These are phyloP conservation scores for Lactarius pseudohatsudake DNA, from an alignment of 768 basidiomycete genomes.

Conservation along the genomic window DNA sequence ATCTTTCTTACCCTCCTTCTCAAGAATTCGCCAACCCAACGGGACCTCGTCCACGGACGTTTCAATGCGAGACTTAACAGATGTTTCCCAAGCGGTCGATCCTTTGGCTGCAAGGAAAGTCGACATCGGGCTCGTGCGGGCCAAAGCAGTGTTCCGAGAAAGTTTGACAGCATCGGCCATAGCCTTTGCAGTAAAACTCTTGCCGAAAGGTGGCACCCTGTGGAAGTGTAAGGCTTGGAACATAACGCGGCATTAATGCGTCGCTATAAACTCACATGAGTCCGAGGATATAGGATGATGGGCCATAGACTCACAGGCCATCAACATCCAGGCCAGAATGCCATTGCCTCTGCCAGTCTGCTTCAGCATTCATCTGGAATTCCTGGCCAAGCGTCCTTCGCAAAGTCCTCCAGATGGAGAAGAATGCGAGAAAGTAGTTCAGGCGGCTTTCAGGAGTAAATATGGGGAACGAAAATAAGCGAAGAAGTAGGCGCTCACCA, in stretches of 20 bases:
- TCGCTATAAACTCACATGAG: slow-evolving; percentile 37
- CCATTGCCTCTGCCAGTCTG: slow-evolving; percentile 38
- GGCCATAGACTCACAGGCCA: slow-evolving; percentile 51
- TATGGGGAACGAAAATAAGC: slow-evolving; percentile 19
- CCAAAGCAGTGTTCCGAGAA: slow-evolving; percentile 56
- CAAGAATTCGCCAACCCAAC: slow-evolving; percentile 71
- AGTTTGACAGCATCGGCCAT: slow-evolving; percentile 61
- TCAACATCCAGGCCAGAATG: slow-evolving; percentile 50
- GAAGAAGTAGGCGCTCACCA: slow-evolving; percentile 48
- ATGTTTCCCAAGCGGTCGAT: slow-evolving; percentile 72
- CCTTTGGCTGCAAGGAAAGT: slow-evolving; percentile 69
- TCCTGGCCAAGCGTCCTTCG: slow-evolving; percentile 53
- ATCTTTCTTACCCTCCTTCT: slow-evolving; percentile 48
- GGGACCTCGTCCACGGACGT: slow-evolving; percentile 57
- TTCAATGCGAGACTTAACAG: slow-evolving; percentile 56
- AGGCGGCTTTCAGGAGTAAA: slow-evolving; percentile 51
- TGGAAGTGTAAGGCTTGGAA: slow-evolving; percentile 54
- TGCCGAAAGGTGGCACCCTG: slow-evolving; percentile 48
- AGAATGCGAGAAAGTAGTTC: slow-evolving; percentile 61
- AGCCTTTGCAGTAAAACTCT: slow-evolving; percentile 57
- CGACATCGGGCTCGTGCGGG: slow-evolving; percentile 65
- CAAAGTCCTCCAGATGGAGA: slow-evolving; percentile 51
- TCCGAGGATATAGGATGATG: slow-evolving; percentile 10
- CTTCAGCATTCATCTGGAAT: slow-evolving; percentile 26
- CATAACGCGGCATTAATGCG: slow-evolving; percentile 42